Conservation (phyloP, 192 early-diverging fungal genomes). For the Coemansia sp. region DNA sequence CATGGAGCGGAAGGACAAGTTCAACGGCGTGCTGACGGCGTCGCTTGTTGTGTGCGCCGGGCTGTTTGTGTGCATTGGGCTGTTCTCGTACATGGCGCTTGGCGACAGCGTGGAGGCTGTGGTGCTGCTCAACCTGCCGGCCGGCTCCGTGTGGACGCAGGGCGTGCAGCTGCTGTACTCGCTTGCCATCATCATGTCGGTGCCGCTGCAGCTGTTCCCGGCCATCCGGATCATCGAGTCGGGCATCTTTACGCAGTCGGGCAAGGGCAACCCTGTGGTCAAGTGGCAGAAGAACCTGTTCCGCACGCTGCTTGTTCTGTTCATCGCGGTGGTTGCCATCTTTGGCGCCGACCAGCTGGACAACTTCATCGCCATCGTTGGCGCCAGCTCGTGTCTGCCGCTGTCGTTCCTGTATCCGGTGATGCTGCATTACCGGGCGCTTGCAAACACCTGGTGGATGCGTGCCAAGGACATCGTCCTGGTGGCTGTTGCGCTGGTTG, state of each 20-base stretch:
- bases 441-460: slow-evolving; percentile 57
- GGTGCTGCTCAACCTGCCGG: slow-evolving; percentile 86
- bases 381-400: slow-evolving; percentile 73
- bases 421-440: slow-evolving; percentile 75
- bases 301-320: slow-evolving; percentile 66
- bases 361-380: slow-evolving; percentile 83
- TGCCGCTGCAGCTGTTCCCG: slow-evolving; percentile 91
- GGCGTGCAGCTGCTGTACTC: slow-evolving; percentile 85
- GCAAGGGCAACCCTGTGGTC: slow-evolving; percentile 75
- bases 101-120: slow-evolving; percentile 85
- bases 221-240: slow-evolving; percentile 92
- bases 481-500: slow-evolving; percentile 68
- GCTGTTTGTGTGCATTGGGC: slow-evolving; percentile 81
- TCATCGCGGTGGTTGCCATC: slow-evolving; percentile 75
- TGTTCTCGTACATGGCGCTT: slow-evolving; percentile 83
- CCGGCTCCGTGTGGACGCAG: slow-evolving; percentile 62
- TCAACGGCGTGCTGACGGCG: slow-evolving; percentile 77
- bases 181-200: slow-evolving; percentile 90
- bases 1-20: slow-evolving; percentile 92
- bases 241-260: slow-evolving; percentile 79
- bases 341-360: slow-evolving; percentile 76
- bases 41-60: slow-evolving; percentile 79
- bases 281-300: slow-evolving; percentile 90
- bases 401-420: slow-evolving; percentile 86
- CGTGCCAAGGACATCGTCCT: slow-evolving; percentile 64